Evolutionary conservation across 805 yeast species (phyloP).

Genomic region (Kazachstania psychrophila): DNA sequence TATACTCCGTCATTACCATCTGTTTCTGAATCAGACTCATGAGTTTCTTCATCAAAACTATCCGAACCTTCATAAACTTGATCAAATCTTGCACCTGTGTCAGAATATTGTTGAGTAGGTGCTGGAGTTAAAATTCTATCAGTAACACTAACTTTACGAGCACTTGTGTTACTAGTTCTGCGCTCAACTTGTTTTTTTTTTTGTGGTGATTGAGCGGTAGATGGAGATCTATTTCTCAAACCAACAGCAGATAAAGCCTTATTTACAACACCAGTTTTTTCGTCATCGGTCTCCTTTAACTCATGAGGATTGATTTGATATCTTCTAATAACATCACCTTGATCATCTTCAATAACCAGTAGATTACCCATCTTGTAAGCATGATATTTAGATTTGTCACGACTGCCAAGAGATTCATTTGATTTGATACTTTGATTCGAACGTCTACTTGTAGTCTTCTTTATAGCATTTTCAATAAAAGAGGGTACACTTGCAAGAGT

Average conservation of each 20-base stretch:
- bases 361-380: slow-evolving; percentile 77
- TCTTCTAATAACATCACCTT: slow-evolving; percentile 83
- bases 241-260: slow-evolving; percentile 52
- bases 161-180: no score
- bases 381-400: slow-evolving; percentile 29
- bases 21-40: slow-evolving; percentile 13
- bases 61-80: slow-evolving; percentile 12
- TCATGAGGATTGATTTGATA: slow-evolving; percentile 60
- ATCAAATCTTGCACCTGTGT: slow-evolving; percentile 1
- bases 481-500: slow-evolving; percentile 14
- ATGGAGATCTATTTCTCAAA: slow-evolving; percentile 26
- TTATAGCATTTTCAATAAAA: slow-evolving; percentile 9
- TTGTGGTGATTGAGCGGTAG: not conserved
- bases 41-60: slow-evolving; percentile 19
- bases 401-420: not conserved
- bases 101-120: slow-evolving; percentile 4
- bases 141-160: not conserved
- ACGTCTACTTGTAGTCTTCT: slow-evolving; percentile 2
- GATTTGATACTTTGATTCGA: not conserved
- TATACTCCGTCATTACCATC: slow-evolving; percentile 16
- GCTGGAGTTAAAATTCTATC: slow-evolving; percentile 9
- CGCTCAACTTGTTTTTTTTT: not conserved
- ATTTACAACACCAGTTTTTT: slow-evolving; percentile 33
- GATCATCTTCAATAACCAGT: slow-evolving; percentile 77
- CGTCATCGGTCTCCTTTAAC: slow-evolving; percentile 2